Conservation (phyloP, 169 alveolate genomes). For the Ichthyophthirius multifiliis region DNA sequence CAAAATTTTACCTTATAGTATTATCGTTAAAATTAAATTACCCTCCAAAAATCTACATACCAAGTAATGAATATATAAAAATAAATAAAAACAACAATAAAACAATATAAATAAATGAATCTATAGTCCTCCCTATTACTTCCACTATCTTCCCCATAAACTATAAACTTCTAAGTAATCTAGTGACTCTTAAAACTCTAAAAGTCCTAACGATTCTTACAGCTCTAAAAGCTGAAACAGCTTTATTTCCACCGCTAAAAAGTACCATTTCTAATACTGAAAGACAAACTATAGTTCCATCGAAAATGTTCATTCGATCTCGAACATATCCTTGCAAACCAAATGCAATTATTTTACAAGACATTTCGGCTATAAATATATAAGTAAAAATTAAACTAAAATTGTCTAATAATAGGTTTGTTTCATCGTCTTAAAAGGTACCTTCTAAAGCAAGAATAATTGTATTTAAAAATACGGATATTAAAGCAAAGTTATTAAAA, state of each 20-base stretch:
- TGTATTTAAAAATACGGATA: constrained; percentile 57
- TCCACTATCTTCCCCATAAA: constrained; percentile 69
- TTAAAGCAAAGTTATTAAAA: constrained; percentile 47
- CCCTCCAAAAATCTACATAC: constrained; percentile 45
- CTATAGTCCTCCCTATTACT: constrained; percentile 46
- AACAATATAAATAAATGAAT: constrained; percentile 61
- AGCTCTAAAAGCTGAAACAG: constrained; percentile 74
- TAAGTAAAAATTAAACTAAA: constrained; percentile 53
- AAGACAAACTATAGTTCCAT: constrained; percentile 48
- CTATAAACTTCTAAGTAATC: constrained; percentile 72
- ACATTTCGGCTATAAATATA: constrained; percentile 57
- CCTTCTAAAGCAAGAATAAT: constrained; percentile 62
- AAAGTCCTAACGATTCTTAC: constrained; percentile 85
- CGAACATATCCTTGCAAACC: constrained; percentile 42
- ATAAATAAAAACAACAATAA: constrained; percentile 73
- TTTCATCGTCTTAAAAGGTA: constrained; percentile 14
- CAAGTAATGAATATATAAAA: constrained; percentile 72
- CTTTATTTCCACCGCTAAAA: constrained; percentile 50
- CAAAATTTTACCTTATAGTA: constrained; percentile 41
- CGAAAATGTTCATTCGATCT: constrained; percentile 52
- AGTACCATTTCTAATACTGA: constrained; percentile 53
- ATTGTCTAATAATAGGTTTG: not conserved
- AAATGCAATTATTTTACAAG: constrained; percentile 47
- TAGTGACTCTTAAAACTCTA: constrained; percentile 85
- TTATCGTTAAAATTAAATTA: not conserved